Base-by-base conservation (phyloP, 164 flowering plant species). In the Chimonanthus salicifolius region DNA sequence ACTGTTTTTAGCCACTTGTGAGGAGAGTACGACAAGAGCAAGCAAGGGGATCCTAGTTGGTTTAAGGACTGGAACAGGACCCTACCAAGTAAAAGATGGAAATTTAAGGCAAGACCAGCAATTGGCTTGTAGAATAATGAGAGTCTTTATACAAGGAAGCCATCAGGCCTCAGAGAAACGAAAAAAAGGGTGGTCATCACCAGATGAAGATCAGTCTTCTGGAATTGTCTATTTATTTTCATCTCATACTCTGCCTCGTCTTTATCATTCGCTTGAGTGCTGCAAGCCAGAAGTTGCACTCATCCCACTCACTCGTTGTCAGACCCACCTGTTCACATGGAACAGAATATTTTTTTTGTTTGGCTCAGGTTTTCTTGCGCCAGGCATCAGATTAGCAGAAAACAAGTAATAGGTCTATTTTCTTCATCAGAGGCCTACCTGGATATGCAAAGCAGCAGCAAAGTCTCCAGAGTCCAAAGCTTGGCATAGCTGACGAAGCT, bases 251-350 rank as follows among this genome's bases (percentile, higher is more conserved):
- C 74, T 95, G 97, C 82, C 90, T 88, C 15, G 88, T 83, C 84
- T 93, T 95, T 74, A 95, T 90, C 99, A 95, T 95, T 71, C 99
- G 85, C 78, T 95, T 95, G 5, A 95, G 90, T 15, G 96, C 82
- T 45, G 94, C 91, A 67, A 95, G 85, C 99, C 99, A 95, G 82
- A 86, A 95, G 85, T 85, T 88, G 89, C 99, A 95, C 75, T 95
- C 99, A 60, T 95, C 99, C 99, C 99, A 95, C 49, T 93, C 99
- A 60, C 91, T 95, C 1, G 97, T 89, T 15, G 99, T 95, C 64
- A 95, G 87, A 66, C 75, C 85, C 2, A 95, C 94, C 99, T 95
- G 82, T 67, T 74, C 18, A 21, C 58, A 48, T 69, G 64, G 46
- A 51, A 44, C 4, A 5, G 20, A 3, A 2, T 3, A 13, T 54